Percentiles rank a stretch among this genome's conserved stretches.
Conservation (phyloP, 78 protist species). For the Diacronema lutheri region DNA sequence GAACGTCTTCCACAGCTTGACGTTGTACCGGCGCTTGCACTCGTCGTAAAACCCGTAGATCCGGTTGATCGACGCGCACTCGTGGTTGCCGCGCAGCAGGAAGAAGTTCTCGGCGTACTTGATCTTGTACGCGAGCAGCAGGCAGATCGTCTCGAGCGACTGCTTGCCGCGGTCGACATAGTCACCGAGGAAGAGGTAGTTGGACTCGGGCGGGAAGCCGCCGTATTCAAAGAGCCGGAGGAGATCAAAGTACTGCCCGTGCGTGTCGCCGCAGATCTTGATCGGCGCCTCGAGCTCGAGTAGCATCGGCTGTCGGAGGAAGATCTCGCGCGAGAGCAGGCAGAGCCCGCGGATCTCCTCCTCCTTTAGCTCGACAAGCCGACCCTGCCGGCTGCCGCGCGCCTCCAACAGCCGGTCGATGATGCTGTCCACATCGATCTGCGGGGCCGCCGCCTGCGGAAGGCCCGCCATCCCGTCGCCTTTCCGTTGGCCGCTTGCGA, state of each 20-base stretch:
- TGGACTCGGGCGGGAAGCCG: slow-evolving; percentile 99
- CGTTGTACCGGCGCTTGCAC: slow-evolving; percentile 95
- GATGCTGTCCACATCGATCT: slow-evolving; percentile 70
- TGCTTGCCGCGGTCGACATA: slow-evolving; percentile 99
- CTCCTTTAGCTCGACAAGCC: slow-evolving; percentile 83
- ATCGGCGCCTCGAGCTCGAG: slow-evolving; percentile 97
- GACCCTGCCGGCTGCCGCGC: slow-evolving; percentile 82
- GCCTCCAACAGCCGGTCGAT: slow-evolving; percentile 85
- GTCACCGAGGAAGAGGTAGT: slow-evolving; percentile 97
- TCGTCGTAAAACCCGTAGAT: slow-evolving; percentile 99
- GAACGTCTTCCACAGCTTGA: slow-evolving; percentile 96
- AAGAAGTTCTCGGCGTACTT: slow-evolving; percentile 99
- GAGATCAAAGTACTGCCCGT: slow-evolving; percentile 98
- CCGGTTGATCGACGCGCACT: slow-evolving; percentile 97
- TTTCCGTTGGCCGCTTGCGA: too few species aligned
- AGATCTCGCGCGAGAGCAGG: slow-evolving; percentile 79
- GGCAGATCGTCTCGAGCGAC: slow-evolving; percentile 94
- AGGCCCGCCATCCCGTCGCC: too few species aligned
- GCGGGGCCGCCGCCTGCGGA: too few species aligned
- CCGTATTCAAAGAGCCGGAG: slow-evolving; percentile 97
- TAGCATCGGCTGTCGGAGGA: slow-evolving; percentile 89
- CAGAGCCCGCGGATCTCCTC: slow-evolving; percentile 75
- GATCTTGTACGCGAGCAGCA: slow-evolving; percentile 98
- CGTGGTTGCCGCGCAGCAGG: slow-evolving; percentile 99
- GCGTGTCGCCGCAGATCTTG: slow-evolving; percentile 95